Base-by-base conservation (phyloP, 495 filamentous ascomycete genomes). In the Trichocladium uniseriatum region DNA sequence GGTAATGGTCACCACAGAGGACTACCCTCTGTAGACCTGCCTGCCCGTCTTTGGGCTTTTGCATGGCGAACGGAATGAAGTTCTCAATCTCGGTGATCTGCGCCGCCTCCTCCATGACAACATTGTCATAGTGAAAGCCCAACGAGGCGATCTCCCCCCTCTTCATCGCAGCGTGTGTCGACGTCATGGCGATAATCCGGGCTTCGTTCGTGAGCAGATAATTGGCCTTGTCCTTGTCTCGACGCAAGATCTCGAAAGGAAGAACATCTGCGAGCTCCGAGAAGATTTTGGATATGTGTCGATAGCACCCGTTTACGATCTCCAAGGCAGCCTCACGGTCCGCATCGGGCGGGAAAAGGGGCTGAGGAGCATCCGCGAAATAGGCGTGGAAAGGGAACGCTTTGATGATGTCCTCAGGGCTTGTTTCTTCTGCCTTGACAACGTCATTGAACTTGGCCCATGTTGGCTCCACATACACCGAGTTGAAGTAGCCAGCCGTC, bases 81-180 rank as follows among this genome's bases (percentile, higher is more conserved):
- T 87, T 94, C 60, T 97, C 94, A 37, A 96, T 86, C 62, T 99
- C 92, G 9, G 94, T 97, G 60, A 97, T 94, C 57, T 99, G 92
- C 18, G 92, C 92, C 2, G 92, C 89, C 71, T 99, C 92, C 76
- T 99, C 92, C 91, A 99, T 95, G 43, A 99, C 74, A 13, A 99
- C 85, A 55, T 95, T 97, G 67, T 97, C 90, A 56, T 97, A 99
- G 54, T 89, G 86, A 73, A 99, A 97, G 6, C 92, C 94, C 38
- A 96, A 75, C 16, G 79, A 75, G 0, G 87, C 83, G 57, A 99
- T 99, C 58, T 97, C 92, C 52, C 86, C 81, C 41, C 89, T 76
- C 49, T 90, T 83, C 83, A 98, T 99, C n/a, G 92, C 92, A 10
- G 92, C 94, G 68, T 99, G 92, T 1, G 92, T 99, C 3, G 87